Percentiles rank a stretch among this genome's conserved stretches.
Conservation (phyloP, 2,329 filamentous ascomycete species). For the Calonectria leucothoes region DNA sequence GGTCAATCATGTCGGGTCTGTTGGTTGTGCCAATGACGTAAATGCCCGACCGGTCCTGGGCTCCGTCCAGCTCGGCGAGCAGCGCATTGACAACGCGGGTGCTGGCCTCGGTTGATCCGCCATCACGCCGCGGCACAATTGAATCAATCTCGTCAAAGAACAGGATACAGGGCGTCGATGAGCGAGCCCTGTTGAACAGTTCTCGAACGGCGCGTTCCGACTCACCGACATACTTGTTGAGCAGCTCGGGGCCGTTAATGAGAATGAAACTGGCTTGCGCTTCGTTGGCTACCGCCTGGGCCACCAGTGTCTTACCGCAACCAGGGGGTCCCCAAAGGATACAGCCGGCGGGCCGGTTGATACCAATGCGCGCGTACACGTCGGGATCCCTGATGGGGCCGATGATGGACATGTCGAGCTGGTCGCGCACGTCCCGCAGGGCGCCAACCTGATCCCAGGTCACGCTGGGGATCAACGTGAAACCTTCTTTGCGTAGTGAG, state of each 20-base stretch:
- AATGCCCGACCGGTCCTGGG: slow-evolving; percentile 83
- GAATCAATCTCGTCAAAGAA: slow-evolving; percentile 99
- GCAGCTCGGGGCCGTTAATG: slow-evolving; percentile 93
- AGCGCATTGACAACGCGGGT: slow-evolving; percentile 94
- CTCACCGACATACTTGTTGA: slow-evolving; percentile 98
- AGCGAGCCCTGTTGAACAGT: slow-evolving; percentile 88
- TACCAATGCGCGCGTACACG: slow-evolving; percentile 80
- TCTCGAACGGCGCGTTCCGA: slow-evolving; percentile 93
- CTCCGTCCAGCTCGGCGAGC: slow-evolving; percentile 92
- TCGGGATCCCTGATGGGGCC: slow-evolving; percentile 88
- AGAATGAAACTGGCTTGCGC: slow-evolving; percentile 98
- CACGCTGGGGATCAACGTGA: slow-evolving; percentile 92
- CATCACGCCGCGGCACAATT: slow-evolving; percentile 85
- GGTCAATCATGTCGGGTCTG: slow-evolving; percentile 94
- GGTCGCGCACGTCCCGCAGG: slow-evolving; percentile 79
- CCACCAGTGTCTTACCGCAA: slow-evolving; percentile 95
- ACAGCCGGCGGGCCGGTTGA: slow-evolving; percentile 85
- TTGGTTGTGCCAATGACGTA: slow-evolving; percentile 97
- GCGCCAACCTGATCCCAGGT: slow-evolving; percentile 95
- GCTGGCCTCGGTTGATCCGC: slow-evolving; percentile 82
- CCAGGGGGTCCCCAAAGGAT: slow-evolving; percentile 97
- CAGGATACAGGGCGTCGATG: slow-evolving; percentile 90
- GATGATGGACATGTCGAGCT: slow-evolving; percentile 88
- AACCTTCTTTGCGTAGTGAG: slow-evolving; percentile 88
- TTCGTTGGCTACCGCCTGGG: slow-evolving; percentile 95